phyloP scores from a whole-genome alignment of 768 basidiomycete genomes.

The Tylopilus rubrobrunneus region DNA sequence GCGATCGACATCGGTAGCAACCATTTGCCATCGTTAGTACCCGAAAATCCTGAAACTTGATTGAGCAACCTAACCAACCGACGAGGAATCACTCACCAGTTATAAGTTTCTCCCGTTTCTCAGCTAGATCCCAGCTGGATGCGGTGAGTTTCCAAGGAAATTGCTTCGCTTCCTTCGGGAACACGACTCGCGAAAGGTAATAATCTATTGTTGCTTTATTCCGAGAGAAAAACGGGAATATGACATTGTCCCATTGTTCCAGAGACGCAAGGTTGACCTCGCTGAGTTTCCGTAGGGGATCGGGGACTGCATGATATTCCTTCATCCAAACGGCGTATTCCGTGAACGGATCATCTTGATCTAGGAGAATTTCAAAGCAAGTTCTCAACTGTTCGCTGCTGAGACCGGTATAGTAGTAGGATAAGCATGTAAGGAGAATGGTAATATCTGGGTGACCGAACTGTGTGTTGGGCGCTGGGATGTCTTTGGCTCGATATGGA shows the following conservation, averaged over 20 bases:
- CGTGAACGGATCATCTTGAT: neutral
- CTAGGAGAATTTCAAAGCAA: neutral
- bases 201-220: constrained; percentile 6
- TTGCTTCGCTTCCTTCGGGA: constrained; percentile 15
- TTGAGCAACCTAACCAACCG: neutral
- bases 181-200: constrained; percentile 15
- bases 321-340: constrained; percentile 4
- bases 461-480: constrained; percentile 29
- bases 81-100: constrained; percentile 1
- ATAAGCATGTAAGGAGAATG: constrained; percentile 29
- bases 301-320: neutral
- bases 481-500: constrained; percentile 23
- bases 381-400: neutral
- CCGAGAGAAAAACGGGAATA: neutral
- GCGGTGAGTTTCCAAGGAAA: constrained; percentile 28
- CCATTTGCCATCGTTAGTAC: constrained; percentile 37
- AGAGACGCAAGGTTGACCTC: constrained; percentile 3
- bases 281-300: neutral
- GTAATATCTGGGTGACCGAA: constrained; percentile 35
- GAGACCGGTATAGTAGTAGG: constrained; percentile 11
- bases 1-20: constrained; percentile 30
- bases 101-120: constrained; percentile 8
- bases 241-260: constrained; percentile 7
- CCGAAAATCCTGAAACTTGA: constrained; percentile 31
- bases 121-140: constrained; percentile 35